Evolutionary conservation across 164 flowering plant genomes (phyloP), one percentile per base, ranked within the genome.

Genomic region (Chimonanthus praecox): DNA sequence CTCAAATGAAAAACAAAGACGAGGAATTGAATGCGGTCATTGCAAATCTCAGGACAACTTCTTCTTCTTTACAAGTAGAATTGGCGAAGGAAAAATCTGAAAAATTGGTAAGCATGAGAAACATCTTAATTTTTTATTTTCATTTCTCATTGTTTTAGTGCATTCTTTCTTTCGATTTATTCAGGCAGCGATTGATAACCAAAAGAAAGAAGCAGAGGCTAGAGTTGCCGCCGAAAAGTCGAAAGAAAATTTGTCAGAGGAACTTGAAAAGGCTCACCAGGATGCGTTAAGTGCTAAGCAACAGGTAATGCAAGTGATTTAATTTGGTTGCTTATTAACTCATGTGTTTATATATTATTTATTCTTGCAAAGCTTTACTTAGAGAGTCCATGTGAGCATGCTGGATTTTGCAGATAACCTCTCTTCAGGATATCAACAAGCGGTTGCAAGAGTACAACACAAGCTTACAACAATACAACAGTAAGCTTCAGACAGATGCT

Each of bases 381-480:
- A 33, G 44, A 63, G 21, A 33, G 46, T 63, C 44, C 11, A 58
- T 63, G 13, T 6, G 45, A 11, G 9, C 21, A 20, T 63, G 44
- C 21, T 63, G 66, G 33, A 18, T 66, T 20, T 44, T 82, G 77
- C 86, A 93, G 98, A 85, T 91, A 64, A 47, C 80, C 18, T 84
- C 94, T 8, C 75, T 87, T 16, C 85, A 82, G 68, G 97, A 92
- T 46, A 88, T 84, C 82, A 88, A 89, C 84, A 88, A 89, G 86
- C 79, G 90, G 63, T 76, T 94, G 68, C 98, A 94, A 68, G 99
- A 96, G 71, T 96, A 94, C 78, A 96, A 90, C 74, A 85, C 90
- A 4, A 91, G 99, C 78, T 86, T 96, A 63, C 99, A 96, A 73
- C 90, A 90, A 51, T 96, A 94, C 81, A 96, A 96, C 63, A 88